These are phyloP conservation scores for Solanum boliviense DNA, from an alignment of 257 asterid genomes.

Conservation along the genomic window DNA sequence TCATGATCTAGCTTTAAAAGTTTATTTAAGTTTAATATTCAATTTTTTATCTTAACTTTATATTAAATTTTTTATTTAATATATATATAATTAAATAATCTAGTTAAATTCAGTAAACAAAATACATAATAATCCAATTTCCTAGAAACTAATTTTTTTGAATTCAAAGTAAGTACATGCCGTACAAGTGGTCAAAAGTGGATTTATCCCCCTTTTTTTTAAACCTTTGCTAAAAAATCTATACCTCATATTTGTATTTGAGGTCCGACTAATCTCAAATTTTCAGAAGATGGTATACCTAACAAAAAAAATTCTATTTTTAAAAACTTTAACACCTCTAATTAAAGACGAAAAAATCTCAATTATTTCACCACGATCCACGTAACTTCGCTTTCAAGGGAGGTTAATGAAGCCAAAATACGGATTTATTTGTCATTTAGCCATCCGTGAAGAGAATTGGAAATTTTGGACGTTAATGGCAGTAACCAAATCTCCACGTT, in stretches of 20 bases:
- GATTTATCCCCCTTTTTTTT: neutral
- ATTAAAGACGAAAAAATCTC: accelerated
- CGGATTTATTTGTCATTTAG: neutral
- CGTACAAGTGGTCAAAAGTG: neutral
- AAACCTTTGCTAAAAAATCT: neutral
- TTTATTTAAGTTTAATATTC: too few relatives aligned
- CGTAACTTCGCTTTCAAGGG: neutral
- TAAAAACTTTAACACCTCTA: accelerated
- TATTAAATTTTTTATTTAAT: too few relatives aligned
- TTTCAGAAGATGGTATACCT: accelerated
- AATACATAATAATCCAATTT: neutral
- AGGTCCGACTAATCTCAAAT: neutral
- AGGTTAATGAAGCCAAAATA: neutral
- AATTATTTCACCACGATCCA: too few relatives aligned
- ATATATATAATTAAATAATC: too few relatives aligned
- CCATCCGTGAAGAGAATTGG: neutral
- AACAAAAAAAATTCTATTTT: too few relatives aligned
- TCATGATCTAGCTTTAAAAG: neutral
- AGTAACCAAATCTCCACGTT: neutral
- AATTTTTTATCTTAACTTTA: too few relatives aligned
- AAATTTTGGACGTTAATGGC: neutral
- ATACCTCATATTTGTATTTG: too few relatives aligned
- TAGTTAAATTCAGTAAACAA: too few relatives aligned
- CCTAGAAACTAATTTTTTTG: neutral
- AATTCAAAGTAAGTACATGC: neutral